Evolutionary conservation across 345 rosid genomes (phyloP).

Genomic region (Orychophragmus violaceus): DNA sequence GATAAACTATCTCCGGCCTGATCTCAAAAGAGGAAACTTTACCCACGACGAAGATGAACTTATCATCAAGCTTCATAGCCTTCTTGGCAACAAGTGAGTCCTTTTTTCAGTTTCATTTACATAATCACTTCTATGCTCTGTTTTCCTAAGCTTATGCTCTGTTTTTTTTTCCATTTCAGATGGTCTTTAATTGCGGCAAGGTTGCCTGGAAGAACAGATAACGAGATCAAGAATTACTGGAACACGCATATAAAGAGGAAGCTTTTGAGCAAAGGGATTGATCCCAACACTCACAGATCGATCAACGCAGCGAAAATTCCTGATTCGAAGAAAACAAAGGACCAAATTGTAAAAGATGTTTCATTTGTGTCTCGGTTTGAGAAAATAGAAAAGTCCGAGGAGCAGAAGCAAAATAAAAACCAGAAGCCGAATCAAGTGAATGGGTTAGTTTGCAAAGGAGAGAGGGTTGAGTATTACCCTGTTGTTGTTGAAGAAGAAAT

Average conservation of each 20-base stretch:
- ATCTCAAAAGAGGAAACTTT: too few species aligned
- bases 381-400: not conserved
- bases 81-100: too few species aligned
- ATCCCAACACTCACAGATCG: constrained; percentile 62
- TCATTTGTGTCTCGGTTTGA: constrained; percentile 3
- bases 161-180: constrained; percentile 21
- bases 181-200: constrained; percentile 81
- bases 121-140: not conserved
- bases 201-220: constrained; percentile 75
- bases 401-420: not conserved
- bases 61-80: too few species aligned
- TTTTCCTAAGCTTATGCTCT: not conserved
- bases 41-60: too few species aligned
- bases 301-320: constrained; percentile 32
- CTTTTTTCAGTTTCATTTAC: not conserved
- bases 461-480: constrained; percentile 37
- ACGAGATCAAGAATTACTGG: too few species aligned
- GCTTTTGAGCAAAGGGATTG: constrained; percentile 66
- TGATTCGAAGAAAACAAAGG: not conserved
- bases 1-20: too few species aligned
- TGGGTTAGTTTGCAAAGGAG: constrained; percentile 36
- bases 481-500: constrained; percentile 30
- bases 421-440: not conserved
- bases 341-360: constrained; percentile 8
- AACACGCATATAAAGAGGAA: too few species aligned